phyloP scores from a whole-genome alignment of 1,284 basidiomycete species.

The Hortiboletus rubellus region DNA sequence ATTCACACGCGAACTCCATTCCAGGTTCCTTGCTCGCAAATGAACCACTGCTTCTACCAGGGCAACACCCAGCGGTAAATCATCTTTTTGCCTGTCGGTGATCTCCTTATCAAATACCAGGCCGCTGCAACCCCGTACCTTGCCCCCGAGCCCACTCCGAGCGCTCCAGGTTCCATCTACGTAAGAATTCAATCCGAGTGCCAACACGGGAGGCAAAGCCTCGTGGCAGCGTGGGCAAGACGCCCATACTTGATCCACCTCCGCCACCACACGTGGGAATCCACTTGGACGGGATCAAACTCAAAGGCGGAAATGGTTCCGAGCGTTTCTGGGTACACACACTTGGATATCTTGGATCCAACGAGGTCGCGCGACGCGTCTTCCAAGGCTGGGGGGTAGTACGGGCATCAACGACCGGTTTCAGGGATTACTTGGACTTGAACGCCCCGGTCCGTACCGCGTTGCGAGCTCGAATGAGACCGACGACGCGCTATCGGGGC shows the following conservation, averaged over 20 bases:
- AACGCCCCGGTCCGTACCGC: background rate
- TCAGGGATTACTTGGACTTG: background rate
- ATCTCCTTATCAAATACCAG: background rate
- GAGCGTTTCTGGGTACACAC: background rate
- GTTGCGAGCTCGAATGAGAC: conserved; percentile 7
- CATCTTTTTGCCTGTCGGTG: background rate
- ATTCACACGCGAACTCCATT: conserved; percentile 11
- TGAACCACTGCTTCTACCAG: background rate
- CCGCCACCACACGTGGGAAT: background rate
- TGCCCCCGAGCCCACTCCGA: background rate
- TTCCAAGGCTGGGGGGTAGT: background rate
- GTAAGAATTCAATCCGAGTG: background rate
- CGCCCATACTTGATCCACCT: background rate
- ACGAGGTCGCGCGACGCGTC: background rate
- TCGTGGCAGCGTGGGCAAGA: background rate
- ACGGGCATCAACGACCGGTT: background rate
- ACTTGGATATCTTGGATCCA: background rate
- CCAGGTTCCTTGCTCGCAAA: background rate
- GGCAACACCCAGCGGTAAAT: background rate
- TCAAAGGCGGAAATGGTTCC: background rate
- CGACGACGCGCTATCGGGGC: no score
- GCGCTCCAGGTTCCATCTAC: background rate
- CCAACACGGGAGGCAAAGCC: background rate
- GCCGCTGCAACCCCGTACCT: background rate
- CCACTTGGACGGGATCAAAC: no score